Evolutionary conservation across 2,329 filamentous ascomycete genomes (phyloP).

Genomic region (Colletotrichum sp.): DNA sequence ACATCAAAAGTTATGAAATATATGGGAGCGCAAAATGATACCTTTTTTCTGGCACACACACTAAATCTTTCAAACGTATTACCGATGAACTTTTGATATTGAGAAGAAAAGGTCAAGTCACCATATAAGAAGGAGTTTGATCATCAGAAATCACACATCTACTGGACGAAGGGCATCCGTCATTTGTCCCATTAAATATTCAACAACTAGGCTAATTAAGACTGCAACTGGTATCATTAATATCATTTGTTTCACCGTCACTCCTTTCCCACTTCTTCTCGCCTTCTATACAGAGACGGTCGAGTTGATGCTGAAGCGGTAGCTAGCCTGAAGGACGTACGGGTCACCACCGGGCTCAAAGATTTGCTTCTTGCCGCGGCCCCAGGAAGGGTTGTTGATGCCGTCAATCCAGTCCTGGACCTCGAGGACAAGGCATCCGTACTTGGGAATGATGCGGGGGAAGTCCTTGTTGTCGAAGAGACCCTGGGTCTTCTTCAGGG

Average conservation of each 20-base stretch:
- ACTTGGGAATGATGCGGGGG: slow-evolving; percentile 70
- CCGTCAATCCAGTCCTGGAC: slow-evolving; percentile 93
- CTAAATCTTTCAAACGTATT: background rate
- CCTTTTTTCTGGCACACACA: background rate
- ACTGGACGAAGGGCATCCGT: background rate
- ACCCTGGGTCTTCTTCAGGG: slow-evolving; percentile 75
- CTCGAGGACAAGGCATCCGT: slow-evolving; percentile 89
- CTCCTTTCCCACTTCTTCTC: background rate
- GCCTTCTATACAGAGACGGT: background rate
- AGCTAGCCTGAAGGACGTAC: slow-evolving; percentile 67
- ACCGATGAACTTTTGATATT: background rate
- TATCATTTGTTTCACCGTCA: background rate
- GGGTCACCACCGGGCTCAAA: slow-evolving; percentile 63
- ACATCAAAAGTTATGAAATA: background rate
- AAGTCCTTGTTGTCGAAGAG: slow-evolving; percentile 57
- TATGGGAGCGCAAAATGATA: background rate
- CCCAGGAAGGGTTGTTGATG: slow-evolving; percentile 92
- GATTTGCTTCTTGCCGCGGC: slow-evolving; percentile 65
- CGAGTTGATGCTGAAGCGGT: slow-evolving; percentile 60
- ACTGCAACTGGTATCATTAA: slow-evolving; percentile 11
- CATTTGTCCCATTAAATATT: background rate
- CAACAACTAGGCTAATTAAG: background rate
- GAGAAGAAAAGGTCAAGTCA: background rate
- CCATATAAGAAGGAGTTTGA: background rate
- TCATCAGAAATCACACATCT: background rate